Conservation (phyloP, 805 yeast genomes). For the Grigorovia yakushimaensis region DNA sequence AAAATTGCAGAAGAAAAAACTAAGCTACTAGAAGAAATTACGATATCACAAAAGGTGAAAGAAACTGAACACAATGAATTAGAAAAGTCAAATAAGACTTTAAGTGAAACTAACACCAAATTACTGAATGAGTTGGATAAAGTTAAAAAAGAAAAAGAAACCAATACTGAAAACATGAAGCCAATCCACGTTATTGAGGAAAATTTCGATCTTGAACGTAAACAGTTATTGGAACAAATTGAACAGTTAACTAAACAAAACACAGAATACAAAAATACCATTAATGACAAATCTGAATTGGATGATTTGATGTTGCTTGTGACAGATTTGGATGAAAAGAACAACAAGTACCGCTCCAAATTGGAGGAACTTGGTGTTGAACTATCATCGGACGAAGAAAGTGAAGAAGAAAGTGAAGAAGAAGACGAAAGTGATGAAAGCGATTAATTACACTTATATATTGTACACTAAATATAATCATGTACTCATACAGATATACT, state of each 20-base stretch:
- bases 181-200: not conserved
- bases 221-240: slow-evolving; percentile 1
- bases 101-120: not conserved
- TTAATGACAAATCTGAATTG: slow-evolving; percentile 16
- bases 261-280: slow-evolving; percentile 6
- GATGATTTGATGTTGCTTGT: slow-evolving; percentile 73
- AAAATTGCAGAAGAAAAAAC: not conserved
- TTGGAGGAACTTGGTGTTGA: slow-evolving; percentile 47
- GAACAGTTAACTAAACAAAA: slow-evolving; percentile 4
- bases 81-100: not conserved
- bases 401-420: slow-evolving; percentile 53
- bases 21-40: not conserved
- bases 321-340: slow-evolving; percentile 66
- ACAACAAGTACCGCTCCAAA: slow-evolving; percentile 44
- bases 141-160: not conserved
- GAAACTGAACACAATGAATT: not conserved
- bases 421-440: slow-evolving; percentile 30
- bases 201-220: slow-evolving; percentile 4
- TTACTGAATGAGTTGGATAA: not conserved
- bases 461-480: no score
- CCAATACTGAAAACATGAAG: not conserved
- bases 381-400: slow-evolving; percentile 63
- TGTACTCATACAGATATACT: no score
- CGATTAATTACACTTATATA: no score
- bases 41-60: not conserved